Evolutionary conservation across 176 grass and related monocot genomes (phyloP), one percentile per base, ranked within the genome.

Genomic region (Dactylis glomerata): DNA sequence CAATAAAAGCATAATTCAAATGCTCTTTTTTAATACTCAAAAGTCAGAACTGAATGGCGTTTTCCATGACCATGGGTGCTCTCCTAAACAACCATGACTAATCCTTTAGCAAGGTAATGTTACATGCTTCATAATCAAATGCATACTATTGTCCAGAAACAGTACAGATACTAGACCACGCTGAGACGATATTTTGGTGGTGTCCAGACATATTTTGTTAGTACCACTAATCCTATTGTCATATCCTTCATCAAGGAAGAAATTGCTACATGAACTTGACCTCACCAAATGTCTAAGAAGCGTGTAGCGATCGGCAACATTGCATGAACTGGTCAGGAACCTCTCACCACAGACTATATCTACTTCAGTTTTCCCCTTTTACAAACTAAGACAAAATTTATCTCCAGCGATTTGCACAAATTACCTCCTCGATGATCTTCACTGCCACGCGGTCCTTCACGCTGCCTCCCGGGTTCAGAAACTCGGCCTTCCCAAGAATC

Each of bases 401-500:
- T 36, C 13, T 19, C 54, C 59, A 82, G 7, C 20, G 10, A 76
- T 57, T 8, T 44, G 34, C 6, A 49, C 4, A 77, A 82, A 83
- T 87, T 58, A 94, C 93, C 93, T 99, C 96, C 92, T 99, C 87
- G 19, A 99, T 94, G 6, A 99, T 99, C 87, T 99, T 94, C 44
- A 94, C 91, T 11, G 93, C 96, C 38, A 96, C 93, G 6, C 93
- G 89, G 80, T 96, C 96, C 77, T 98, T 98, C 59, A 99, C 93
- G 50, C 93, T 99, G 16, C 93, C 93, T 42, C 96, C 96, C 15
- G 96, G 96, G 61, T 96, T 99, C n/a, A 99, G 86, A 51, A 99
- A 99, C 88, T 99, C 96, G 8, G 93, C 93, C 91, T 99, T 99
- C 68, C 93, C 96, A 37, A 96, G 78, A 89, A 99, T 99, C 96